Evolutionary conservation across 2,329 filamentous ascomycete species (phyloP).

Genomic region (Rutstroemia sydowiana): DNA sequence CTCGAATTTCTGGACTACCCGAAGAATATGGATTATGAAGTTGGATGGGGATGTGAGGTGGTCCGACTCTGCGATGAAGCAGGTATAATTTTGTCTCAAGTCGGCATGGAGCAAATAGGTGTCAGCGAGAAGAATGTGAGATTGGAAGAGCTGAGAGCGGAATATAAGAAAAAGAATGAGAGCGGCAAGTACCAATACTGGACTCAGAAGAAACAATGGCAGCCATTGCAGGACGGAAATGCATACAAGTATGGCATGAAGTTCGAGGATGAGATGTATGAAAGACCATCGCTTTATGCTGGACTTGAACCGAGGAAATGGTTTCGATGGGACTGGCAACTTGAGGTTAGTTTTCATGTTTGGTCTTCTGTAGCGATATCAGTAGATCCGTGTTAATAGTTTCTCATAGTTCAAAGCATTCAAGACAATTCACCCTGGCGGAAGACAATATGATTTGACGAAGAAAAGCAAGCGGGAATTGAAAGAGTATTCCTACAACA

Average conservation of each 20-base stretch:
- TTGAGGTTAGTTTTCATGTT: slow-evolving; percentile 10
- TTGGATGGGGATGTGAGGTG: slow-evolving; percentile 35
- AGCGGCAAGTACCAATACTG: too few relatives aligned
- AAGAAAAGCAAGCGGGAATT: neutral
- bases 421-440: neutral
- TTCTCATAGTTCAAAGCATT: neutral
- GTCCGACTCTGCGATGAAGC: slow-evolving; percentile 32
- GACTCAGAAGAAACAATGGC: too few relatives aligned
- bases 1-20: slow-evolving; percentile 41
- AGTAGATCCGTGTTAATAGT: too few relatives aligned
- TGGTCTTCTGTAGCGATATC: too few relatives aligned
- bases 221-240: too few relatives aligned
- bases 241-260: too few relatives aligned
- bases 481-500: too few relatives aligned
- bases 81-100: slow-evolving; percentile 12
- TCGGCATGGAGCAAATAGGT: slow-evolving; percentile 16
- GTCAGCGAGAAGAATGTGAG: neutral
- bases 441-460: neutral
- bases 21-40: slow-evolving; percentile 43
- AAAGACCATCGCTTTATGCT: slow-evolving; percentile 3
- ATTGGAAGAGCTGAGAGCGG: too few relatives aligned
- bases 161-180: too few relatives aligned
- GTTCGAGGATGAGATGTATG: too few relatives aligned
- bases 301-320: slow-evolving; percentile 3
- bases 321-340: slow-evolving; percentile 15